Evolutionary conservation across 148 eudicot genomes (phyloP), one percentile per base, ranked within the genome.

Genomic region (Gaultheria prostrata): DNA sequence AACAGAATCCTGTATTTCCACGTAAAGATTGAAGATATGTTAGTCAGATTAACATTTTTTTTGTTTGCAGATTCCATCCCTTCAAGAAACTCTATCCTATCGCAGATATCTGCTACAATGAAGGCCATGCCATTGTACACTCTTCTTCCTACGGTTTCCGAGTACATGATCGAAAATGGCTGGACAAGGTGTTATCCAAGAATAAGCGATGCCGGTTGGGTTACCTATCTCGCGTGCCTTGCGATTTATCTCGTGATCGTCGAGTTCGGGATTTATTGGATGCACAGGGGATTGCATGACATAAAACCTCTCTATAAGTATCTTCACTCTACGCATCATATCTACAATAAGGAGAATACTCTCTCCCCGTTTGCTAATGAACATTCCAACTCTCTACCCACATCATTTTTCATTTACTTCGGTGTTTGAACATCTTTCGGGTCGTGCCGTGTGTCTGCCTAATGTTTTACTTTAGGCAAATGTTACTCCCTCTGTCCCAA

Each of bases 291-390:
- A 78, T 76, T 94, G 72, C 99, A 96, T 82, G 99, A 96, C 86
- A 88, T 96, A 14, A 96, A 96, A 82, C 93, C 92, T 51, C 90
- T 96, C 17, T 96, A 96, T 86, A 94, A 93, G 89, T 78, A 91
- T 82, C 97, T 96, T 76, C 98, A 96, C 81, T 88, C 99, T 3
- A 92, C 91, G 3, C 99, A 96, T 89, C 99, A 96, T 84, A 96
- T 94, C 63, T 96, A 94, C 89, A 96, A 96, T 92, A 96, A 96
- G 88, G 94, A 96, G 71, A 93, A 92, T 73, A 94, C 99, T 46
- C 98, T 96, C 45, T 96, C 99, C n/a, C 99, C 99, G 1, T 96
- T 93, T 85, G 99, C 99, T 49, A 95, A 98, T 48, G 24, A 63
- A 59, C 20, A 87, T 77, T 77, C 57, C 20, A 15, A 28, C 28